Evolutionary conservation across 2,329 filamentous ascomycete species (phyloP), one percentile per base, ranked within the genome.

Genomic region (Byssothecium circinans): DNA sequence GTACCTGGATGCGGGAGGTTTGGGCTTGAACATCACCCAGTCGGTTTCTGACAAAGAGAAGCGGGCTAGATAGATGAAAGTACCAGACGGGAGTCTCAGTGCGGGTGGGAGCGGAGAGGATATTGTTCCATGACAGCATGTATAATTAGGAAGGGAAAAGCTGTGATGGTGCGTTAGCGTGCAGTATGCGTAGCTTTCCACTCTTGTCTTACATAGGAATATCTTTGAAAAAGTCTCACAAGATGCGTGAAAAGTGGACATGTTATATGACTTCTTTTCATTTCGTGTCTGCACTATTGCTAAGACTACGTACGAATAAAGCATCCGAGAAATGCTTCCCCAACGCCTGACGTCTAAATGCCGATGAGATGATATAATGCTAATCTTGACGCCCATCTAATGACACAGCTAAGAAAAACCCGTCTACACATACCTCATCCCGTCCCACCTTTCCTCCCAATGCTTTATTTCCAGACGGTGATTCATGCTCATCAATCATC

Each of bases 1-100:
- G 62, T 90, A 96, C 75, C 81, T 99, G 54, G 94, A 99, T 68
- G 83, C 89, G 6, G 87, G 94, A 71, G 94, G 91, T 36, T 77
- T 99, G 63, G 94, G 94, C 41, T 77, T 99, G 65, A 96, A 99
- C 66, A 89, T 99, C 56, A 79, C 61, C 45, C 72, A 77, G 65
- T 71, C 68, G 18, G 55, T 55, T 18, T 58, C 54, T 2, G 72
- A 74, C 44, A 75, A 74, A 65, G 68, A 69, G 50, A 62, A 64
- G 60, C 63, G 68, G 53, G 60, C 62, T 12, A 32, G n/a, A n/a
- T 12, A 49, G 47, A 47, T 43, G 36, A 27, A 32, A n/a, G n/a
- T n/a, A n/a, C n/a, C n/a, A n/a, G n/a, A n/a, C n/a, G n/a, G n/a
- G n/a, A n/a, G n/a, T n/a, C n/a, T n/a, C 29, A 11, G 12, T 30